A percentile compares a stretch with the other conserved stretches of the same genome.
These are phyloP conservation scores for Candida maesae DNA, from an alignment of 805 yeast species.

Conservation along the genomic window DNA sequence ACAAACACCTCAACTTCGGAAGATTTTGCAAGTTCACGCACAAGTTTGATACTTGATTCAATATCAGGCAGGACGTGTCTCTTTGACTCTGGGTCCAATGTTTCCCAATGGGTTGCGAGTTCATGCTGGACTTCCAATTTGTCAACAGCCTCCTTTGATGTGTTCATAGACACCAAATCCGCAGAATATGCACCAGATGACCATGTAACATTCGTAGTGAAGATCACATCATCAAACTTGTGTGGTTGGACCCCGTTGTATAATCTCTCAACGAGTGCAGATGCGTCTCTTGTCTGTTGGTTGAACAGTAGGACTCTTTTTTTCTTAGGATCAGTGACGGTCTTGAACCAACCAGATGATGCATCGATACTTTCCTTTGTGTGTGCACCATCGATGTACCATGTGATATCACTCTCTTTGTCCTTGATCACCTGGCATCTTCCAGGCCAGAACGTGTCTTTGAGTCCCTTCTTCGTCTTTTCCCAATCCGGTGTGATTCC, in stretches of 20 bases:
- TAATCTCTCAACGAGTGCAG: conserved; percentile 54
- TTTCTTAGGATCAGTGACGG: conserved; percentile 32
- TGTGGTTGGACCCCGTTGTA: conserved; percentile 39
- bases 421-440: conserved; percentile 73
- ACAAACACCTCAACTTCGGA: conserved; percentile 69
- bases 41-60: conserved; percentile 62
- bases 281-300: conserved; percentile 90
- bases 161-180: conserved; percentile 84
- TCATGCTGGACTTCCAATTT: conserved; percentile 75
- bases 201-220: conserved; percentile 93
- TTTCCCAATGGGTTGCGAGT: conserved; percentile 67
- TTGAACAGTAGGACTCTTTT: conserved; percentile 68
- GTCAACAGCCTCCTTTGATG: conserved; percentile 73
- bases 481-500: conserved; percentile 34
- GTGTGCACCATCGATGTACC: conserved; percentile 96
- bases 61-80: conserved; percentile 65
- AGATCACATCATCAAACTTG: conserved; percentile 70
- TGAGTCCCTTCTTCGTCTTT: conserved; percentile 48
- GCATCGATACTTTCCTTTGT: conserved; percentile 82
- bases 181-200: conserved; percentile 71
- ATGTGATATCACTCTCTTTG: conserved; percentile 43
- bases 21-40: conserved; percentile 30
- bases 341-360: conserved; percentile 76
- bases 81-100: conserved; percentile 41
- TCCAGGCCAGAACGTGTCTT: conserved; percentile 85